These are phyloP conservation scores for Fusarium sacchari DNA, from an alignment of 2,329 filamentous ascomycete species.

Conservation along the genomic window DNA sequence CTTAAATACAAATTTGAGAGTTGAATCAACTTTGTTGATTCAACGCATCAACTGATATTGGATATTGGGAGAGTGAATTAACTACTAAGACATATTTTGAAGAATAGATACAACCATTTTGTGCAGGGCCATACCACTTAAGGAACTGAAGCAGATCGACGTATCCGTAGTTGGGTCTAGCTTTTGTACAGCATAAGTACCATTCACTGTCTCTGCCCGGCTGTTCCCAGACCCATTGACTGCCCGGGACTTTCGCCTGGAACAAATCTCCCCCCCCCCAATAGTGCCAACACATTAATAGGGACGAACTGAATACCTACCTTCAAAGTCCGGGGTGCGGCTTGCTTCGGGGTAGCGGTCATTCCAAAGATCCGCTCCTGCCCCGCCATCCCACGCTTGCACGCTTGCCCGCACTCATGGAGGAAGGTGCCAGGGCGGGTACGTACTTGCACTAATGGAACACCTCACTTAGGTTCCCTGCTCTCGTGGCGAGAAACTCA, in stretches of 20 bases:
- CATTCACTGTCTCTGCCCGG: not conserved
- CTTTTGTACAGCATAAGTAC: not conserved
- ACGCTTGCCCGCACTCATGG: not conserved
- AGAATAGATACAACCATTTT: not conserved
- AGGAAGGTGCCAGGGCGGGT: not conserved
- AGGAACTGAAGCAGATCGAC: not conserved
- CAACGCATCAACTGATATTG: not conserved
- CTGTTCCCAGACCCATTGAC: not conserved
- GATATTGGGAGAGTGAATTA: not conserved
- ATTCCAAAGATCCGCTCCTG: slow-evolving; percentile 43
- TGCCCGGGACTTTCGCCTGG: not conserved
- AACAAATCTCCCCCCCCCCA: not conserved
- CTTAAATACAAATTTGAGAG: not conserved
- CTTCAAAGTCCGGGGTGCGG: slow-evolving; percentile 1
- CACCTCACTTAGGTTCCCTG: not conserved
- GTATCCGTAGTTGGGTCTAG: not conserved
- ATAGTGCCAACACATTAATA: not conserved
- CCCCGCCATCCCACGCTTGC: slow-evolving; percentile 16
- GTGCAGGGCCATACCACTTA: not conserved
- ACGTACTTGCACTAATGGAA: not conserved
- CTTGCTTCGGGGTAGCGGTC: slow-evolving; percentile 38
- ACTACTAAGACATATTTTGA: not conserved
- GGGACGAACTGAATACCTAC: not conserved
- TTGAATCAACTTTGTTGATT: not conserved
- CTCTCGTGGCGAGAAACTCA: slow-evolving; percentile 23